Evolutionary conservation across 1,284 basidiomycete species (phyloP).

Genomic region (Inonotus hispidus): DNA sequence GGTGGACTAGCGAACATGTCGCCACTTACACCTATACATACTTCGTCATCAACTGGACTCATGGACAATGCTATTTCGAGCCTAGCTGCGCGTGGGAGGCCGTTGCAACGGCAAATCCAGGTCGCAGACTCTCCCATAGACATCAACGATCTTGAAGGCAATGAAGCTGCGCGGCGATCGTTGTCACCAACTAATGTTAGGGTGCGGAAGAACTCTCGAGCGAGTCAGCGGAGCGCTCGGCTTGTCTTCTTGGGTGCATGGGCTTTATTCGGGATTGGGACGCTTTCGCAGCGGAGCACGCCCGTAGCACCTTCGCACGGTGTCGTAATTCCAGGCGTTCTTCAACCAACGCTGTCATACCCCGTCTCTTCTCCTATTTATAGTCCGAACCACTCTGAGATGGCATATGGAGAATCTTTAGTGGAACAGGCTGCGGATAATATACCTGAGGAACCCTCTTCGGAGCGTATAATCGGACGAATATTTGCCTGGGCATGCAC

Average conservation of each 20-base stretch:
- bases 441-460: constrained; percentile 27
- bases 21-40: constrained; percentile 4
- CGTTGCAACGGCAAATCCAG: neutral
- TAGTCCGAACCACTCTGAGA: neutral
- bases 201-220: constrained; percentile 44
- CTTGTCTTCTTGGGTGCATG: constrained; percentile 72
- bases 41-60: neutral
- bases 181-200: constrained; percentile 25
- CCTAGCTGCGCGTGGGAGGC: neutral
- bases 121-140: constrained; percentile 15
- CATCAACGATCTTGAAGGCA: constrained; percentile 6
- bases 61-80: neutral
- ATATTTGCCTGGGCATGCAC: constrained; percentile 92
- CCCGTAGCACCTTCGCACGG: neutral
- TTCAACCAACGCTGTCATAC: neutral
- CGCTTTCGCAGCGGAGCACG: constrained; percentile 33
- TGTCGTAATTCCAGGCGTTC: constrained; percentile 4
- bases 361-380: neutral
- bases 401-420: too few relatives aligned
- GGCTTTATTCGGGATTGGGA: constrained; percentile 61
- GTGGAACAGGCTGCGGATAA: constrained; percentile 22
- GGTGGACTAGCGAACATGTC: neutral
- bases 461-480: constrained; percentile 71
- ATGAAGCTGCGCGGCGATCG: constrained; percentile 24
- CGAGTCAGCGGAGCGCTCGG: constrained; percentile 56